phyloP scores from a whole-genome alignment of 169 alveolate species.

The Eimeria necatrix region DNA sequence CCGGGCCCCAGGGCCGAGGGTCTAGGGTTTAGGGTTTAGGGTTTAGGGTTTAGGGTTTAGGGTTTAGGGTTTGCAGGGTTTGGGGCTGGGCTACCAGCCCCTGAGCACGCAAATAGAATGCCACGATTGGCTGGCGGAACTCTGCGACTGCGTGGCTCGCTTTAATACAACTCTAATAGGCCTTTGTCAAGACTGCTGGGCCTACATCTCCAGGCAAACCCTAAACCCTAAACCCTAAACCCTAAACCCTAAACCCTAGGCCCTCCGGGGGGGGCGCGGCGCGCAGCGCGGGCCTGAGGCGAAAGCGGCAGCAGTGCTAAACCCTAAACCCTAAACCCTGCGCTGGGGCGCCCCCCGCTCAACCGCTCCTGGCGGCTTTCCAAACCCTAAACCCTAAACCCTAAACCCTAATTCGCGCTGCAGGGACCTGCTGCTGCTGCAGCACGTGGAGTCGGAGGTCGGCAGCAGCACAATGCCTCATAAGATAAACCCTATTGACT shows the following conservation, averaged over 20 bases:
- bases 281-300: too few species aligned
- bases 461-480: conserved; percentile 99
- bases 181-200: conserved; percentile 96
- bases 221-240: conserved; percentile 33
- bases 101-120: conserved; percentile 97
- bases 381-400: conserved; percentile 32
- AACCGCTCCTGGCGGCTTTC: not conserved
- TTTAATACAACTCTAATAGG: conserved; percentile 94
- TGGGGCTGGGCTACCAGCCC: conserved; percentile 93
- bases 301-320: too few species aligned
- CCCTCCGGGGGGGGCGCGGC: too few species aligned
- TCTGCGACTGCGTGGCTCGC: conserved; percentile 90
- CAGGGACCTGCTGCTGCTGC: conserved; percentile 86
- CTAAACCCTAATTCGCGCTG: not conserved
- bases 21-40: not conserved
- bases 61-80: conserved; percentile 74
- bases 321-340: conserved; percentile 44
- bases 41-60: conserved; percentile 38
- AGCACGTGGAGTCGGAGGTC: conserved; percentile 90
- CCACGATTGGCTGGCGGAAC: conserved; percentile 94
- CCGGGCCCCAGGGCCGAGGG: too few species aligned
- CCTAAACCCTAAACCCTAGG: conserved; percentile 45
- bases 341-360: too few species aligned
- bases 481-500: conserved; percentile 97
- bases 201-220: conserved; percentile 90